These are phyloP conservation scores for Cucurbita ficifolia DNA, from an alignment of 306 rosid species.

Conservation along the genomic window DNA sequence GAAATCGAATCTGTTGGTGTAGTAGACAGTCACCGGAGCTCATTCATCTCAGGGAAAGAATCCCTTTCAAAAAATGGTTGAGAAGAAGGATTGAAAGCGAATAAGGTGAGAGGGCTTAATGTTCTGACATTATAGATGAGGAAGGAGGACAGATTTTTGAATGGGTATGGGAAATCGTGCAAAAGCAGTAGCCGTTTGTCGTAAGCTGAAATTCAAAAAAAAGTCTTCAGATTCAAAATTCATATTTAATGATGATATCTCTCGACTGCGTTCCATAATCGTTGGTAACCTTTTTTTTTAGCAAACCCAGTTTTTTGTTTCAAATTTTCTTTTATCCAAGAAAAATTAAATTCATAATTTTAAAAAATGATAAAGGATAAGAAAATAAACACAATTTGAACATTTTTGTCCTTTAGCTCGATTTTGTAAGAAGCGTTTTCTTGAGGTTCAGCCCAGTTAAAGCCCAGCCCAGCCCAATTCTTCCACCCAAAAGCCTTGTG, in stretches of 20 bases:
- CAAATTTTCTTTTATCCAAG: no score
- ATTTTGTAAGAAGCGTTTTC: neutral
- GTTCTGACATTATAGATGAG: neutral
- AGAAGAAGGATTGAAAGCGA: neutral
- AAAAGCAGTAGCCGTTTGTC: constrained; percentile 5
- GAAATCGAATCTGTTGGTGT: neutral
- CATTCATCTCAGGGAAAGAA: neutral
- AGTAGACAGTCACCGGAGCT: neutral
- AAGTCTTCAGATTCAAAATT: neutral
- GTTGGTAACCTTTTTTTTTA: neutral
- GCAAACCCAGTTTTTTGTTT: neutral
- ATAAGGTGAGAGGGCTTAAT: neutral
- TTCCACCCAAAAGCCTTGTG: neutral
- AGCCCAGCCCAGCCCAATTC: neutral
- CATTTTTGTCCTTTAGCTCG: neutral
- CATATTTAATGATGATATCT: neutral
- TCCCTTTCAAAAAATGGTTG: neutral
- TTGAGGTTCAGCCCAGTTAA: neutral
- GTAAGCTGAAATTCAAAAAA: neutral
- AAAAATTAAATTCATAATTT: no score
- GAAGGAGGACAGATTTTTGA: neutral
- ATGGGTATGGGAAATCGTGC: constrained; percentile 1
- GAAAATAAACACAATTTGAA: neutral
- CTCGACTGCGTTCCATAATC: neutral
- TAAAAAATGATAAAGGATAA: no score